Evolutionary conservation across 192 early-diverging fungal genomes (phyloP).

Genomic region (Allomyces macrogynus): DNA sequence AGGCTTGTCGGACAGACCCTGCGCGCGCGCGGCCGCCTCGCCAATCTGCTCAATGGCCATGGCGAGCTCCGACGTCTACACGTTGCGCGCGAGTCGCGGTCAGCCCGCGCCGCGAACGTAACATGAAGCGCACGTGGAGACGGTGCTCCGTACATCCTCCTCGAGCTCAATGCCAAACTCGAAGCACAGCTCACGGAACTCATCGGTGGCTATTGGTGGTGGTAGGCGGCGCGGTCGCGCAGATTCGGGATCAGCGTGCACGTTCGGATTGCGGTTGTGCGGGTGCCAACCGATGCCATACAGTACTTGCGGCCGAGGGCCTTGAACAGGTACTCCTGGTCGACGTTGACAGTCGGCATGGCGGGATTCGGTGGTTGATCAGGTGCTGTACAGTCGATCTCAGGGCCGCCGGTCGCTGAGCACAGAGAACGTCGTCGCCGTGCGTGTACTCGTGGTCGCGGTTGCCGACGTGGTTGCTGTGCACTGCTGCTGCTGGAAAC

Average conservation of each 20-base stretch:
- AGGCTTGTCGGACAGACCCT: conserved; percentile 46
- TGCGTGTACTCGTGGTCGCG: too few relatives aligned
- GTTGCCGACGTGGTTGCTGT: too few relatives aligned
- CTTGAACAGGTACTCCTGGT: conserved; percentile 68
- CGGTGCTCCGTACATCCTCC: conserved; percentile 50
- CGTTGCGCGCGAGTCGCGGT: not conserved
- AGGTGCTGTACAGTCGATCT: too few relatives aligned
- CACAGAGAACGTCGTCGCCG: too few relatives aligned
- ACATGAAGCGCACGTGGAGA: conserved; percentile 1
- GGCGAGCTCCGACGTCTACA: conserved; percentile 59
- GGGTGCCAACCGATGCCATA: conserved; percentile 13
- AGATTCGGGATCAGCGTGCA: too few relatives aligned
- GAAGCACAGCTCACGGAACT: conserved; percentile 97
- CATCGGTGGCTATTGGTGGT: conserved; percentile 34
- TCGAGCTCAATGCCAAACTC: conserved; percentile 97
- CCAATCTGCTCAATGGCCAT: conserved; percentile 44
- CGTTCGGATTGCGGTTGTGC: not conserved
- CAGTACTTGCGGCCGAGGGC: conserved; percentile 60
- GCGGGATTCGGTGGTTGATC: conserved; percentile 1
- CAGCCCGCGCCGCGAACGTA: not conserved
- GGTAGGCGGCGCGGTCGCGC: not conserved
- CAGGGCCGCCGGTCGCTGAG: too few relatives aligned
- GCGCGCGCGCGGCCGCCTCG: conserved; percentile 17
- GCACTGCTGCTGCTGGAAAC: too few relatives aligned
- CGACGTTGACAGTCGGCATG: conserved; percentile 94